Percentiles rank a stretch among this genome's conserved stretches.
Conservation (phyloP, 768 basidiomycete species). For the Myochromella boudieri region DNA sequence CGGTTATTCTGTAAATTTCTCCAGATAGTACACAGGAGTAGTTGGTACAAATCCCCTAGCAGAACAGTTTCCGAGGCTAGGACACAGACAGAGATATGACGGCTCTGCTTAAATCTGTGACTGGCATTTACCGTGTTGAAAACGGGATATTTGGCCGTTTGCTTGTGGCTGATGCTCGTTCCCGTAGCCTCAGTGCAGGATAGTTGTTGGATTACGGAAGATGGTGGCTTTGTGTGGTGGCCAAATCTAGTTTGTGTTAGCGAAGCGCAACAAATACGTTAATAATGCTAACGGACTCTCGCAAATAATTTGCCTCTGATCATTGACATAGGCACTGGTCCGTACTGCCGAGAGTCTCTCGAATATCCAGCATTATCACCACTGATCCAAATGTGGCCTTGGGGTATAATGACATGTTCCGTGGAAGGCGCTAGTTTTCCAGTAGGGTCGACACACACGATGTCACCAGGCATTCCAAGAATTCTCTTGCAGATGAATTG, state of each 20-base stretch:
- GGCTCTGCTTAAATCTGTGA: too few species aligned
- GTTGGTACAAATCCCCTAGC: not conserved
- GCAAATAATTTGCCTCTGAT: conserved; percentile 68
- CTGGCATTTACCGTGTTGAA: too few species aligned
- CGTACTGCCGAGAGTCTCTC: conserved; percentile 89
- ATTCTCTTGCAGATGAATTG: conserved; percentile 85
- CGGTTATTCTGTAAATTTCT: conserved; percentile 94
- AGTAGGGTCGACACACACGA: conserved; percentile 86
- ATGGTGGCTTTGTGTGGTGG: conserved; percentile 36
- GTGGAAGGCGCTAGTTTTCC: conserved; percentile 59
- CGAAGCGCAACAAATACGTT: not conserved
- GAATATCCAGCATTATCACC: conserved; percentile 88
- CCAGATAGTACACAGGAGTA: conserved; percentile 41
- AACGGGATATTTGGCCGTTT: too few species aligned
- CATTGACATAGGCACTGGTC: conserved; percentile 83
- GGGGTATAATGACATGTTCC: conserved; percentile 78
- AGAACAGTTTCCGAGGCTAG: not conserved
- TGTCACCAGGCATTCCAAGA: conserved; percentile 87
- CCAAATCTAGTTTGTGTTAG: conserved; percentile 37
- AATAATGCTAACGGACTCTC: conserved; percentile 44
- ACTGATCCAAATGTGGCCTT: conserved; percentile 85
- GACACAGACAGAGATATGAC: too few species aligned
- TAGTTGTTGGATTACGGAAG: conserved; percentile 43
- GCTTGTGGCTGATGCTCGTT: too few species aligned
- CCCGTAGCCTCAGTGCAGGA: conserved; percentile 38